These are phyloP conservation scores for Sporothrix humicola DNA, from an alignment of 2,329 filamentous ascomycete genomes.

Conservation along the genomic window DNA sequence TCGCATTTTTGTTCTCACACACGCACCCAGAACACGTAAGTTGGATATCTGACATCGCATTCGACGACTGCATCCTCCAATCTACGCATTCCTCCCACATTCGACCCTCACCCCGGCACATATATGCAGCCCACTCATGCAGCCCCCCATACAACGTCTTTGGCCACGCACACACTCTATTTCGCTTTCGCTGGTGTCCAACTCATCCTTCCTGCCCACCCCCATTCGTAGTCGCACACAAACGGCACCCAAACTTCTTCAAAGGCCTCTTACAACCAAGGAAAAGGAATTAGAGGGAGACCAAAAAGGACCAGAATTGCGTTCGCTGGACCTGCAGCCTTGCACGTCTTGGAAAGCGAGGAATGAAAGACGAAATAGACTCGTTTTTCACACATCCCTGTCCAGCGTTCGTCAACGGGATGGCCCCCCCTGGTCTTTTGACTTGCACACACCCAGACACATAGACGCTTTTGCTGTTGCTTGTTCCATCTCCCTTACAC, in stretches of 20 bases:
- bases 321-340: slow-evolving; percentile 4
- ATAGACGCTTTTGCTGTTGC: slow-evolving; percentile 8
- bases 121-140: slow-evolving; percentile 17
- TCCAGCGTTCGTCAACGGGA: slow-evolving; percentile 12
- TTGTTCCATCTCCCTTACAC: background rate
- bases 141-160: slow-evolving; percentile 13
- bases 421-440: slow-evolving; percentile 14
- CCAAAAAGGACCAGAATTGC: background rate
- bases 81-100: background rate
- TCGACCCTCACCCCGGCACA: slow-evolving; percentile 25
- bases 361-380: background rate
- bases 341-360: background rate
- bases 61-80: background rate
- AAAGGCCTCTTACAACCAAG: background rate
- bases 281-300: background rate
- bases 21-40: slow-evolving; percentile 13
- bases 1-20: background rate
- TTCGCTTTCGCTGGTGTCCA: background rate
- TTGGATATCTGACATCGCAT: slow-evolving; percentile 10
- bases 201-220: background rate
- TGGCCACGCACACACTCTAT: background rate
- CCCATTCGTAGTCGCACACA: background rate
- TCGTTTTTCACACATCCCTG: slow-evolving; percentile 12
- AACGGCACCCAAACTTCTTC: background rate
- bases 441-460: slow-evolving; percentile 7